Percentiles rank a stretch among this genome's conserved stretches.
Evolutionary conservation across 1,284 basidiomycete species (phyloP).

Genomic region (Ganoderma lingzhi): DNA sequence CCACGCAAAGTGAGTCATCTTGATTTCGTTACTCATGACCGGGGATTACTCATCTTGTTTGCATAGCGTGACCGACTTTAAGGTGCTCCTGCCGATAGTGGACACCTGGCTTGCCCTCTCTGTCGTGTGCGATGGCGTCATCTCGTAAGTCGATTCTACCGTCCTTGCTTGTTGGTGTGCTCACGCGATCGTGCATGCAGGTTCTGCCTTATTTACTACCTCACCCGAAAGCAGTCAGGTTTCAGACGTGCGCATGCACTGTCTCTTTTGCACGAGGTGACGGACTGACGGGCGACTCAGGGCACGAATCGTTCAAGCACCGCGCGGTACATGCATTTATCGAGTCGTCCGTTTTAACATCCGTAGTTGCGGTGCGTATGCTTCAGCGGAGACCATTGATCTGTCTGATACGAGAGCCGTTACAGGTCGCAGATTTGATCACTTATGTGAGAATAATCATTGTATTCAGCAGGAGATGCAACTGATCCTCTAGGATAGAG

Average conservation of each 20-base stretch:
- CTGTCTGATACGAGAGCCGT: background rate
- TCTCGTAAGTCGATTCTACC: slow-evolving; percentile 28
- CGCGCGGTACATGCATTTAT: slow-evolving; percentile 40
- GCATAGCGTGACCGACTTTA: slow-evolving; percentile 27
- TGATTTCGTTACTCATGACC: background rate
- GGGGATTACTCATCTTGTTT: background rate
- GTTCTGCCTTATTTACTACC: slow-evolving; percentile 14
- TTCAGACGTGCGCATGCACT: slow-evolving; percentile 18
- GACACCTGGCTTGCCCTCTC: slow-evolving; percentile 33
- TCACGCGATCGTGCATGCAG: background rate
- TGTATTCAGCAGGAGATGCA: background rate
- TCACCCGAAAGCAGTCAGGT: slow-evolving; percentile 11
- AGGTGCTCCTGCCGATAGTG: slow-evolving; percentile 29
- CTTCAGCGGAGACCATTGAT: background rate
- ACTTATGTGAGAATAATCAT: slow-evolving; percentile 17
- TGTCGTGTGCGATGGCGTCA: slow-evolving; percentile 28
- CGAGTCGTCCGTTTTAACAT: slow-evolving; percentile 41
- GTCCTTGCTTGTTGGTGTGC: background rate
- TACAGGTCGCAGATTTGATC: slow-evolving; percentile 25
- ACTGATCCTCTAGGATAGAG: slow-evolving; percentile 12
- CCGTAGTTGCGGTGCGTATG: slow-evolving; percentile 35
- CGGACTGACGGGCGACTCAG: slow-evolving; percentile 22
- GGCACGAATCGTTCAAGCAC: slow-evolving; percentile 39
- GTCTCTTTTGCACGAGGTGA: background rate
- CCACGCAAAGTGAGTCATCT: slow-evolving; percentile 27